Evolutionary conservation across 2,329 filamentous ascomycete species (phyloP), one percentile per base, ranked within the genome.

Genomic region (Calonectria honghensis): DNA sequence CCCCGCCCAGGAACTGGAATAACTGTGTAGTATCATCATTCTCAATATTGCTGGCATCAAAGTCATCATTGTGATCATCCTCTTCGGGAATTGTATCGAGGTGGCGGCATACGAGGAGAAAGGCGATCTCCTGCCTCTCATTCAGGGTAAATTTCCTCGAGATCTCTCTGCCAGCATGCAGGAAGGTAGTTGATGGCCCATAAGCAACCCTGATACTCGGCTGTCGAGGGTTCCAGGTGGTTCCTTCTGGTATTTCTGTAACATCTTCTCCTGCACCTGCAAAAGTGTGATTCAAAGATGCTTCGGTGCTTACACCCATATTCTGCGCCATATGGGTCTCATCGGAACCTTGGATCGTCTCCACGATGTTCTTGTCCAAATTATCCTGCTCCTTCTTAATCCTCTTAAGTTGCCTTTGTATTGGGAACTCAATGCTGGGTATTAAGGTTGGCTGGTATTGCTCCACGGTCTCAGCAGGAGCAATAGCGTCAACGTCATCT

Each of bases 91-190:
- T 54, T 0, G 2, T 54, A n/a, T 72, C 39, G 18, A 72, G 63
- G 31, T 72, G 31, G 31, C 35, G 32, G 32, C 27, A 73, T 4
- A 73, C 45, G 9, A 73, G 24, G n/a, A 73, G 64, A 35, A 73
- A 68, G 45, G 54, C 54, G n/a, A 68, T 24, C 24, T 24, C 24
- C 2, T 24, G 24, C 57, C 24, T 48, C 41, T 65, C 20, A 35
- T 73, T 73, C 11, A 73, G 4, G 4, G 52, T 64, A 45, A 68
- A 57, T 20, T 57, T 68, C 1, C 27, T 54, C 37, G 35, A 20
- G 4, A 73, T 52, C 11, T 73, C 1, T 29, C 57, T 45, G 20
- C 57, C 37, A 37, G 27, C n/a, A 35, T 54, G 6, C 18, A 69
- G 48, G 16, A 73, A 73, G 16, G 48, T 64, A 0, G 45, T 69